A percentile compares a stretch with the other conserved stretches of the same genome.
Evolutionary conservation across 495 filamentous ascomycete genomes (phyloP).

Genomic region (Talaromyces liani): DNA sequence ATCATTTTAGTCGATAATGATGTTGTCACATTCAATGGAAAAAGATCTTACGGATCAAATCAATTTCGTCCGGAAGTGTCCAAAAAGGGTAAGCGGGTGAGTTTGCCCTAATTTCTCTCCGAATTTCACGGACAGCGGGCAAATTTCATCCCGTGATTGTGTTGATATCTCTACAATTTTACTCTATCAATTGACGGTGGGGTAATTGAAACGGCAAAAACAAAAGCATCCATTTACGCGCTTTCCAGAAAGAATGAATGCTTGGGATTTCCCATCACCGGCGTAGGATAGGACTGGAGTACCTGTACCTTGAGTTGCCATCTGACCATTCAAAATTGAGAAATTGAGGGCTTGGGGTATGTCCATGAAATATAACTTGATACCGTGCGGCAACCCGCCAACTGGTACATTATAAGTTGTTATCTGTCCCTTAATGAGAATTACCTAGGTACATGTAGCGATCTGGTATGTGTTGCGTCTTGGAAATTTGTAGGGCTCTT

Average conservation of each 20-base stretch:
- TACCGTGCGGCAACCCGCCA: too few relatives aligned
- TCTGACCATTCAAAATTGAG: too few relatives aligned
- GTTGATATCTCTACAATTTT: too few relatives aligned
- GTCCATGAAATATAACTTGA: too few relatives aligned
- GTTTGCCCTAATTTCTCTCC: not conserved
- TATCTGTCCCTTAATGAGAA: not conserved
- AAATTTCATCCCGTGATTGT: not conserved
- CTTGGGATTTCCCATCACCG: too few relatives aligned
- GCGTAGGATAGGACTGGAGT: too few relatives aligned
- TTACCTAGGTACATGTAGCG: not conserved
- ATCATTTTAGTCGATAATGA: not conserved
- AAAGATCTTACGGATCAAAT: not conserved
- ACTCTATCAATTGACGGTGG: too few relatives aligned
- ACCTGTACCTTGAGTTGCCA: too few relatives aligned
- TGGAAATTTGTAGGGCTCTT: not conserved
- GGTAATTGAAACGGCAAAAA: not conserved
- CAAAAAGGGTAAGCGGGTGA: not conserved
- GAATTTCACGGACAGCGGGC: not conserved
- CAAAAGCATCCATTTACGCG: not conserved
- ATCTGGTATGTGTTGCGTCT: not conserved
- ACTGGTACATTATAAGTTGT: too few relatives aligned
- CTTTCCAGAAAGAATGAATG: too few relatives aligned
- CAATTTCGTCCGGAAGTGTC: not conserved
- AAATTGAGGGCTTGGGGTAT: too few relatives aligned
- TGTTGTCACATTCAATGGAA: not conserved